These are phyloP conservation scores for Asterophora lycoperdoides DNA, from an alignment of 768 basidiomycete species.

Conservation along the genomic window DNA sequence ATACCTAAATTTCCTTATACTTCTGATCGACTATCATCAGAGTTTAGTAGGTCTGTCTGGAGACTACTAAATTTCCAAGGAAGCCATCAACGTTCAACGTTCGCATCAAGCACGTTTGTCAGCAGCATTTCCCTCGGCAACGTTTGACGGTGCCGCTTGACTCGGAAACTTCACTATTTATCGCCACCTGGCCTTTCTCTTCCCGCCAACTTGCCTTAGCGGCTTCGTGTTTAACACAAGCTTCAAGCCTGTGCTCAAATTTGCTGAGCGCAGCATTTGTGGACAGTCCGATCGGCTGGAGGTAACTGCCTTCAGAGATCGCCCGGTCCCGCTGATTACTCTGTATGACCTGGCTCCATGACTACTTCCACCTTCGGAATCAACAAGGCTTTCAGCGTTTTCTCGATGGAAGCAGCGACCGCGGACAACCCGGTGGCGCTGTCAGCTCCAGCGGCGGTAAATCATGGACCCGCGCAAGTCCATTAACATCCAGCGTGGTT, in stretches of 20 bases:
- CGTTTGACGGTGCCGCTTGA: conserved; percentile 3
- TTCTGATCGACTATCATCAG: no score
- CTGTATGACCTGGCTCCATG: conserved; percentile 83
- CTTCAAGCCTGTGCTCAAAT: conserved; percentile 20
- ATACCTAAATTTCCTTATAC: neutral
- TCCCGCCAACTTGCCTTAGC: conserved; percentile 10
- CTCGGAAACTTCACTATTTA: neutral
- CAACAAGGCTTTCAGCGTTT: conserved; percentile 75
- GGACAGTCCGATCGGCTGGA: conserved; percentile 25
- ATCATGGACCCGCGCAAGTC: conserved; percentile 52
- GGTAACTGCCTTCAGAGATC: conserved; percentile 33
- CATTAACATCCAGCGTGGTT: conserved; percentile 30
- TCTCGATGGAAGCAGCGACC: conserved; percentile 49
- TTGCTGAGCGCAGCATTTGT: conserved; percentile 18
- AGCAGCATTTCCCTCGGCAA: conserved; percentile 3
- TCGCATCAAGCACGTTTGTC: conserved; percentile 12
- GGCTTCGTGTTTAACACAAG: conserved; percentile 1
- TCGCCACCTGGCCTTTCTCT: neutral
- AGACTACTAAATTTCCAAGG: no score
- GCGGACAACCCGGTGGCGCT: conserved; percentile 27
- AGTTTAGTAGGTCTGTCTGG: no score
- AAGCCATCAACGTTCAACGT: neutral
- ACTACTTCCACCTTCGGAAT: conserved; percentile 63
- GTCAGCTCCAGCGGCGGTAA: conserved; percentile 48
- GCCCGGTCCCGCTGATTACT: conserved; percentile 29